These are phyloP conservation scores for Boeremia exigua DNA, from an alignment of 2,329 filamentous ascomycete species.

Conservation along the genomic window DNA sequence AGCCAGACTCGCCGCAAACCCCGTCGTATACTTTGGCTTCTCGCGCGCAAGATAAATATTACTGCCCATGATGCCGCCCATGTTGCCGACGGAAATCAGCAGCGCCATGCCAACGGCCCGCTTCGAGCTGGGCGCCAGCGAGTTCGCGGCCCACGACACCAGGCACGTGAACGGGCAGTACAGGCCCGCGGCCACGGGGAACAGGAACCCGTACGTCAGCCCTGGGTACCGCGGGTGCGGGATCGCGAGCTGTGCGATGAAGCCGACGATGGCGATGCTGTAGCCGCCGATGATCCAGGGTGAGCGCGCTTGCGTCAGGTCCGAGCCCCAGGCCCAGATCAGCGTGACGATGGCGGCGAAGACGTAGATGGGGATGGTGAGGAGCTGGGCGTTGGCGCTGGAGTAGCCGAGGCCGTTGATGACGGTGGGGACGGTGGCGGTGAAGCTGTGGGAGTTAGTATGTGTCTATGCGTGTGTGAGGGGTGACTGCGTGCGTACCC, in stretches of 20 bases:
- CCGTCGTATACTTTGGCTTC: conserved; percentile 57
- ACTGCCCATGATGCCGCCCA: conserved; percentile 49
- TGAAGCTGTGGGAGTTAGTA: conserved; percentile 34
- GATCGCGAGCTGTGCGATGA: conserved; percentile 59
- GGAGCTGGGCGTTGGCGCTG: conserved; percentile 49
- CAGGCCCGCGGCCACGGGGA: conserved; percentile 44
- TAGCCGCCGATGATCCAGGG: conserved; percentile 61
- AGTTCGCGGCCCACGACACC: conserved; percentile 46
- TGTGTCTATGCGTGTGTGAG: background rate
- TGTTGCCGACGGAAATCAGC: conserved; percentile 57
- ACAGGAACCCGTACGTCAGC: conserved; percentile 54
- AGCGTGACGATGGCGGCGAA: conserved; percentile 51
- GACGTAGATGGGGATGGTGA: conserved; percentile 52
- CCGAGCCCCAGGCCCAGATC: conserved; percentile 56
- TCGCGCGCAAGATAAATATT: conserved; percentile 60
- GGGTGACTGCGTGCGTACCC: conserved; percentile 33
- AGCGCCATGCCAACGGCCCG: conserved; percentile 58
- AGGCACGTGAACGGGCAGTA: conserved; percentile 48
- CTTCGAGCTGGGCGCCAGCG: conserved; percentile 43
- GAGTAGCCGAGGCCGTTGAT: conserved; percentile 52
- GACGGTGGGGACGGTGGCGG: conserved; percentile 51
- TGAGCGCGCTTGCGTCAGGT: conserved; percentile 60
- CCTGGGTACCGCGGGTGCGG: conserved; percentile 51
- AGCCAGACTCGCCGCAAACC: conserved; percentile 57
- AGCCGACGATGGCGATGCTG: conserved; percentile 60